Conservation (phyloP, 495 filamentous ascomycete species). For the Penicillium goetzii region DNA sequence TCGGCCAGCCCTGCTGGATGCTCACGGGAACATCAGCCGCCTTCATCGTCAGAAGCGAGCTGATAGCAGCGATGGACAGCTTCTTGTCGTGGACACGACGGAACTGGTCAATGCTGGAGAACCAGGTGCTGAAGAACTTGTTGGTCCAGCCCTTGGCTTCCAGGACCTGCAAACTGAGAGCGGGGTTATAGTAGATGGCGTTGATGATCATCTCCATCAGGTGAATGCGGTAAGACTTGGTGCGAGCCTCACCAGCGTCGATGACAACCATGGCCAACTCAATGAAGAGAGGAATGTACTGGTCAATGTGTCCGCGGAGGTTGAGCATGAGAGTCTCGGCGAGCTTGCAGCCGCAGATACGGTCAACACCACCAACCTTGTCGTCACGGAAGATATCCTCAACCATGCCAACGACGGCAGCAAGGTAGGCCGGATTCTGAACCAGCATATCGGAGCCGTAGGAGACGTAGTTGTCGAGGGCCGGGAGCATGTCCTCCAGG, state of each 20-base stretch:
- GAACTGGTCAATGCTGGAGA: slow-evolving; percentile 93
- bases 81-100: slow-evolving; percentile 97
- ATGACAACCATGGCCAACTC: slow-evolving; percentile 85
- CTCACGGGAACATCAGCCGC: slow-evolving; percentile 80
- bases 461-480: slow-evolving; percentile 93
- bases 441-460: slow-evolving; percentile 81
- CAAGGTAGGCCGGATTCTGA: slow-evolving; percentile 82
- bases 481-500: slow-evolving; percentile 98
- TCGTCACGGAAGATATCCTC: slow-evolving; percentile 76
- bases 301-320: slow-evolving; percentile 86
- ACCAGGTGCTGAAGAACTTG: slow-evolving; percentile 98
- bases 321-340: slow-evolving; percentile 97
- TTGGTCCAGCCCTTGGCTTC: slow-evolving; percentile 97
- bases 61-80: slow-evolving; percentile 91
- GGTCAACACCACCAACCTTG: slow-evolving; percentile 90
- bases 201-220: slow-evolving; percentile 99
- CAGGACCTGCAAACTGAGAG: slow-evolving; percentile 77
- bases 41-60: slow-evolving; percentile 74
- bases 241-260: slow-evolving; percentile 67
- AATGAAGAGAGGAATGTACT: slow-evolving; percentile 83
- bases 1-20: slow-evolving; percentile 96
- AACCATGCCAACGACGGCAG: slow-evolving; percentile 84
- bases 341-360: slow-evolving; percentile 98
- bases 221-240: slow-evolving; percentile 89
- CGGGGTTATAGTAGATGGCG: slow-evolving; percentile 93